Evolutionary conservation across 2,329 filamentous ascomycete species (phyloP).

Genomic region (Fusarium burgessii): DNA sequence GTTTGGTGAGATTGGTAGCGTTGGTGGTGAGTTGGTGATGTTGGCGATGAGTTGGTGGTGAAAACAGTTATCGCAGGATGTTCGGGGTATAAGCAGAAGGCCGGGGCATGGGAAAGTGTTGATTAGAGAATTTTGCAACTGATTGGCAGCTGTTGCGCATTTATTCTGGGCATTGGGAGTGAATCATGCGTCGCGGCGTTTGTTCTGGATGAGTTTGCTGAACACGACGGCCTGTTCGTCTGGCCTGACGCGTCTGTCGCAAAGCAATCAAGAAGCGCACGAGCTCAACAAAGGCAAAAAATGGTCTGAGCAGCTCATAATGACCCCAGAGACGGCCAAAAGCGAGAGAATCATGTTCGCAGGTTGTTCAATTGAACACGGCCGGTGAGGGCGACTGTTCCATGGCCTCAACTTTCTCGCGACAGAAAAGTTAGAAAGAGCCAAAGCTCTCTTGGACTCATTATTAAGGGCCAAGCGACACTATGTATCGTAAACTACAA

Average conservation of each 20-base stretch:
- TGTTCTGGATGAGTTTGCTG: background rate
- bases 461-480: background rate
- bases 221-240: background rate
- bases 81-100: background rate
- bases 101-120: background rate
- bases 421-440: background rate
- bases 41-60: background rate
- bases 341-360: background rate
- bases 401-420: too few species aligned
- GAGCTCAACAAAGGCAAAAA: rapidly evolving
- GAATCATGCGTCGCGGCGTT: background rate
- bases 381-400: background rate
- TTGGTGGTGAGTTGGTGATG: background rate
- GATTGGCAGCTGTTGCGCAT: background rate
- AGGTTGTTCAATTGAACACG: background rate
- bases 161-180: background rate
- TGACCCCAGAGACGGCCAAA: background rate
- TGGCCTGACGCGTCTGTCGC: background rate
- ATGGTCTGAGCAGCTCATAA: rapidly evolving
- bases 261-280: rapidly evolving
- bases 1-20: background rate
- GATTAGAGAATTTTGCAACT: background rate
- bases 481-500: rapidly evolving
- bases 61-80: background rate
- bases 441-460: rapidly evolving